A percentile compares a stretch with the other conserved stretches of the same genome.
Conservation (phyloP, 345 rosid species). For the Chamaenerion angustifolium region DNA sequence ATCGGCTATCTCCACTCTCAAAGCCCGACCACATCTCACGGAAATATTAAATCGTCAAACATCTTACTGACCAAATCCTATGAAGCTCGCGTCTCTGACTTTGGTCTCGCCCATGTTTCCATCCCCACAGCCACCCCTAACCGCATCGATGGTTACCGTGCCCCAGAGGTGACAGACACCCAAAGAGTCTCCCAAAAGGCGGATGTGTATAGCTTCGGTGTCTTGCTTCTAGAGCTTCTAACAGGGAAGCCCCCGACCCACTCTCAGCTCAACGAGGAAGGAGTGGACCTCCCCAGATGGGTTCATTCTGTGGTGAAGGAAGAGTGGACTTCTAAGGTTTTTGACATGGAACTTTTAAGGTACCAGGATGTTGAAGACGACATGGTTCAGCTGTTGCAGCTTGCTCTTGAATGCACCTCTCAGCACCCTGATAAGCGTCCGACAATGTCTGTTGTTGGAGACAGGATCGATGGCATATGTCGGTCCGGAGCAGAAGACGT, state of each 20-base stretch:
- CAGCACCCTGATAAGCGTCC: conserved; percentile 40
- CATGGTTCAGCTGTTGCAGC: conserved; percentile 31
- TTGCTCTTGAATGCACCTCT: conserved; percentile 26
- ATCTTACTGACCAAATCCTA: conserved; percentile 27
- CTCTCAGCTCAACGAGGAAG: conserved; percentile 24
- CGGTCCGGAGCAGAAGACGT: conserved; percentile 3
- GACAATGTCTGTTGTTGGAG: conserved; percentile 16
- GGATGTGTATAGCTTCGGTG: conserved; percentile 37
- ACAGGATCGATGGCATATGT: conserved; percentile 16
- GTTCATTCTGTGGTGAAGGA: conserved; percentile 31
- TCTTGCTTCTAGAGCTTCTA: conserved; percentile 22
- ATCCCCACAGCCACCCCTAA: conserved; percentile 22
- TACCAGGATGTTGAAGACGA: conserved; percentile 30
- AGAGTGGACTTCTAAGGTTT: conserved; percentile 35
- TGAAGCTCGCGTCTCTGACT: conserved; percentile 32
- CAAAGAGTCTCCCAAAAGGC: conserved; percentile 33
- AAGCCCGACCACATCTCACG: conserved; percentile 21
- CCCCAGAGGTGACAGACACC: conserved; percentile 31
- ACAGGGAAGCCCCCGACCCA: conserved; percentile 34
- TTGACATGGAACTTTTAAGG: conserved; percentile 29
- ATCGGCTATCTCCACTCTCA: conserved; percentile 28
- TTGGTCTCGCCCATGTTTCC: conserved; percentile 23
- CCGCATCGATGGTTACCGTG: conserved; percentile 32
- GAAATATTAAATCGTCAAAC: conserved; percentile 39
- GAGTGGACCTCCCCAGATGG: conserved; percentile 41